These are phyloP conservation scores for Lipomyces starkeyi DNA, from an alignment of 805 yeast genomes.

Conservation along the genomic window DNA sequence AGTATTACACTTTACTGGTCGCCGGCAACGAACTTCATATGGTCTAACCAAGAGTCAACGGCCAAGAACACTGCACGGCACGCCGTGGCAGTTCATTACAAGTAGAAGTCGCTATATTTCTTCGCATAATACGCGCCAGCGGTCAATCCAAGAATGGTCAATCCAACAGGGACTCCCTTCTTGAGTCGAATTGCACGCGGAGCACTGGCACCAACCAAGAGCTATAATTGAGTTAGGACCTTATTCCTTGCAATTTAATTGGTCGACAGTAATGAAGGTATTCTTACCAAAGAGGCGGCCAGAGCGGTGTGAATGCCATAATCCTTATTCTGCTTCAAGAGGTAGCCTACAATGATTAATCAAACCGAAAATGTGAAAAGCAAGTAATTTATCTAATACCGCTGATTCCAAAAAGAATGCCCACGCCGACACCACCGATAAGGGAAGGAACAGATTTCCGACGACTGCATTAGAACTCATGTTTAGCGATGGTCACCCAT, in stretches of 20 bases:
- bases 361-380: background rate
- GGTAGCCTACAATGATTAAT: slow-evolving; percentile 56
- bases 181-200: slow-evolving; percentile 67
- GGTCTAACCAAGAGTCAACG: background rate
- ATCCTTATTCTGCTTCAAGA: slow-evolving; percentile 72
- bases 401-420: slow-evolving; percentile 47
- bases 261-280: background rate
- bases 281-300: slow-evolving; percentile 62
- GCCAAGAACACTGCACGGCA: background rate
- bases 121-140: slow-evolving; percentile 71
- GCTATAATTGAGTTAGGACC: slow-evolving; percentile 10
- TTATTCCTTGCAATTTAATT: background rate
- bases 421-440: slow-evolving; percentile 66
- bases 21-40: background rate
- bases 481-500: background rate
- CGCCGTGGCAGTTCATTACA: background rate
- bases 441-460: slow-evolving; percentile 81
- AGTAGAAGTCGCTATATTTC: slow-evolving; percentile 76
- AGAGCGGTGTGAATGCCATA: slow-evolving; percentile 83
- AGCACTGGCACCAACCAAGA: slow-evolving; percentile 71
- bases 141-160: slow-evolving; percentile 66
- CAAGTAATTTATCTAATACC: slow-evolving; percentile 57
- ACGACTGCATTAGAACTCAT: slow-evolving; percentile 47
- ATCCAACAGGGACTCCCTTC: slow-evolving; percentile 76
- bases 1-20: background rate